phyloP scores from a whole-genome alignment of 176 grass and related monocot species.

The Paspalum vaginatum region DNA sequence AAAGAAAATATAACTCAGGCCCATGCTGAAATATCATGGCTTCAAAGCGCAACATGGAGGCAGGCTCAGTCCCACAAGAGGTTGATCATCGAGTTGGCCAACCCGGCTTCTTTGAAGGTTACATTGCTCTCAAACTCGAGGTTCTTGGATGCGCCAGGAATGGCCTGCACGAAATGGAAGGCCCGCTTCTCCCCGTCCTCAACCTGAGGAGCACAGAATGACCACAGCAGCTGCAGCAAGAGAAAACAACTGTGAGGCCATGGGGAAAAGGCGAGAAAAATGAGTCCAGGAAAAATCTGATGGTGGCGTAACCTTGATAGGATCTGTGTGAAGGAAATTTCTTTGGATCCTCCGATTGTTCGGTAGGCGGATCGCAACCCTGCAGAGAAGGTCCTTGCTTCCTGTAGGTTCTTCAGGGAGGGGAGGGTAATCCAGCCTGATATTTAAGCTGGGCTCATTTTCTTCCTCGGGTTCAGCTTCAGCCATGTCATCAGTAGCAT shows the following conservation, averaged over 20 bases:
- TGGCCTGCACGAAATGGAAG: conserved; percentile 78
- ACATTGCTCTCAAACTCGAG: conserved; percentile 59
- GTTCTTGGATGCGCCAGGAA: conserved; percentile 62
- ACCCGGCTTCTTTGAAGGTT: conserved; percentile 75
- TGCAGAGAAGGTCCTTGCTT: conserved; percentile 71
- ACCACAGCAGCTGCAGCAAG: conserved; percentile 76
- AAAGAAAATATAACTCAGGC: neutral
- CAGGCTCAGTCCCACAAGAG: conserved; percentile 66
- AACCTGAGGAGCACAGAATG: conserved; percentile 64
- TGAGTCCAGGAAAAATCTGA: neutral
- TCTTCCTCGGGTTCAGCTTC: conserved; percentile 40
- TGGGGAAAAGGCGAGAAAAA: neutral
- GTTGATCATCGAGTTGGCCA: conserved; percentile 90
- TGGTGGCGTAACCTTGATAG: conserved; percentile 63
- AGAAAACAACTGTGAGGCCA: neutral
- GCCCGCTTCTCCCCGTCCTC: conserved; percentile 54
- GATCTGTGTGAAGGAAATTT: conserved; percentile 69
- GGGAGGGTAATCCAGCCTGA: conserved; percentile 63
- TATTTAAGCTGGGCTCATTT: conserved; percentile 43
- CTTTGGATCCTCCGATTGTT: conserved; percentile 76
- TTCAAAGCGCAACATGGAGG: neutral
- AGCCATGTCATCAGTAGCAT: conserved; percentile 28
- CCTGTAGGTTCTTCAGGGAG: conserved; percentile 86
- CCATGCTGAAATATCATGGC: neutral
- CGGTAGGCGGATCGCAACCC: conserved; percentile 77